Evolutionary conservation across 192 early-diverging fungal species (phyloP), one percentile per base, ranked within the genome.

Genomic region (Umbelopsis ramanniana): DNA sequence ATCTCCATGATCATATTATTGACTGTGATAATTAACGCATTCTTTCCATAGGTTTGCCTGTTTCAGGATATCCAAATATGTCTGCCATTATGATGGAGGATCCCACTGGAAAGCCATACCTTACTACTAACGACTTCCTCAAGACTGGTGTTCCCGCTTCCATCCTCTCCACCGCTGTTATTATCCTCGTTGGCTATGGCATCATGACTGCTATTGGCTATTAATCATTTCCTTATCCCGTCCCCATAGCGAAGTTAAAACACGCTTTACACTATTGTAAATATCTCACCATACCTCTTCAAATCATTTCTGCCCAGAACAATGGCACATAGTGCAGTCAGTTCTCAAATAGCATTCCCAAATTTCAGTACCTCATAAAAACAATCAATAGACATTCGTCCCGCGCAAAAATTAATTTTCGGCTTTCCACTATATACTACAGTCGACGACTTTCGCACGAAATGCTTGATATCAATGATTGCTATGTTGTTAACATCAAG

Each of bases 11-110:
- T 2, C 2, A 53, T 15, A 53, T 19, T n/a, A 2, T 52, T 47
- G 6, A 45, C 83, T 14, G 68, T 87, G 14, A 43, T 43, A 43
- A 12, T 12, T 43, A 43, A 43, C 40, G n/a, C 1, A 79, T 87
- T 71, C 84, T 79, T 8, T 85, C 83, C 10, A 87, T 90, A 89
- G 89, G 83, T 38, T 77, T 93, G 0, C 92, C 92, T 33, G 89
- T 93, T n/a, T 90, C 88, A 2, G 89, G 89, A 5, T 93, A 88
- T 79, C 92, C 92, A 10, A 93, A 93, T 74, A 91, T 93, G 90
- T 87, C 88, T 66, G 92, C 91, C 19, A 85, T 91, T 40, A 85
- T 86, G 22, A 72, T 85, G 47, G 91, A 92, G 71, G 89, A 91
- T 68, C 75, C 84, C 6, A 82, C 85, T 48, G 92, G 92, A 24